Evolutionary conservation across 805 yeast species (phyloP), one percentile per base, ranked within the genome.

Genomic region (Pichia rugopelliculosa): DNA sequence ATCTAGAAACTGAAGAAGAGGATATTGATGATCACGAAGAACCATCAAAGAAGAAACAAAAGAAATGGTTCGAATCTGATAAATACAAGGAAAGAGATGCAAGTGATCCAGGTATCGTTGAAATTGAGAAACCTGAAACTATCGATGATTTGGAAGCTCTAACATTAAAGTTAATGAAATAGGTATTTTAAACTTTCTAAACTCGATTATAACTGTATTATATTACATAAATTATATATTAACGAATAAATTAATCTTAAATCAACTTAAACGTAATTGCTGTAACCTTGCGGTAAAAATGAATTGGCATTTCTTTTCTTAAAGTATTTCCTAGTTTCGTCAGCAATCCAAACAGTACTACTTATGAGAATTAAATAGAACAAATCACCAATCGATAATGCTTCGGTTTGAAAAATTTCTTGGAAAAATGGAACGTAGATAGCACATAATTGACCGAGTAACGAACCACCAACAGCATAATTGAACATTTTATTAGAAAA

Each of bases 361-460:
- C 96, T 77, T 30, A 90, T 68, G 15, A 68, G 50, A 4, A 77
- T 52, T 58, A 91, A 74, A 56, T 80, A 80, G 15, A 79, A 36
- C 57, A 91, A 66, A 64, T 93, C 99, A 15, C 74, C 67, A 8
- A 89, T 60, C 42, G 77, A 71, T 49, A 93, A 73, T 0, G 96
- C 88, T 67, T 93, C 99, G 4, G 99, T 93, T 64, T 93, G 96
- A 76, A 93, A 93, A 48, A 93, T 79, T 8, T 79, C 63, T 68
- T 93, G 99, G 74, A 93, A 86, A 59, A 90, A 89, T 51, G 97
- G 96, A 39, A 91, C 76, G 63, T 93, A 93, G 47, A 93, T 83
- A 15, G 96, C 99, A 63, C 95, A 85, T 52, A 93, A 65, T 68
- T 93, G 98, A 12, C 99, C 99, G 43, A 87, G 45, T 37, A 93